Evolutionary conservation across 202 grass and related monocot species (phyloP).

Genomic region (Digitaria exilis): DNA sequence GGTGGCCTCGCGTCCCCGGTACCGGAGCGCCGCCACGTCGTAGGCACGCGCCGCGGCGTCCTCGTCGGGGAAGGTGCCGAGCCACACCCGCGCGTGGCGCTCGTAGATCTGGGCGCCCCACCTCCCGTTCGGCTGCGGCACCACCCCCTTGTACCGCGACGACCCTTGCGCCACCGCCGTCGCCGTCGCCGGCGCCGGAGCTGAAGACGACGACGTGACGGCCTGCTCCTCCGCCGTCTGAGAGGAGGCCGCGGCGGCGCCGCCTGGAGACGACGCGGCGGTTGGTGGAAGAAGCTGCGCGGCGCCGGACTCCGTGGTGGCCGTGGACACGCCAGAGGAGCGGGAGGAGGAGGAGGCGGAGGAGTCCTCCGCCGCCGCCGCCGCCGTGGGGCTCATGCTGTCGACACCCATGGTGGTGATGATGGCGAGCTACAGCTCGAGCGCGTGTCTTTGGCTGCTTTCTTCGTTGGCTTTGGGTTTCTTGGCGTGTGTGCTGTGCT

Average conservation of each 20-base stretch:
- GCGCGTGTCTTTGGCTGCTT: not conserved
- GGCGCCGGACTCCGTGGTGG: constrained; percentile 45
- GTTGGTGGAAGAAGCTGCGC: not conserved
- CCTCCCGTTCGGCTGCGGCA: constrained; percentile 85
- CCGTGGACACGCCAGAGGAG: constrained; percentile 46
- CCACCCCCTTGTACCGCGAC: constrained; percentile 81
- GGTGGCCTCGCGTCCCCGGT: constrained; percentile 73
- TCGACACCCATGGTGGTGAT: constrained; percentile 41
- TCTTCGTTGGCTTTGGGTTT: not conserved
- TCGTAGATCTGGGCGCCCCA: constrained; percentile 97
- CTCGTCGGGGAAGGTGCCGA: constrained; percentile 76
- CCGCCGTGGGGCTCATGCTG: constrained; percentile 27
- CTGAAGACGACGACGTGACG: too few species aligned
- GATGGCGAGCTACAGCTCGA: not conserved
- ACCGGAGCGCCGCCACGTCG: constrained; percentile 82
- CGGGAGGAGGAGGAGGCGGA: not conserved
- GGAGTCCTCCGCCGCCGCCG: constrained; percentile 5
- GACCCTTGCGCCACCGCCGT: constrained; percentile 38
- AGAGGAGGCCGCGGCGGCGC: not conserved
- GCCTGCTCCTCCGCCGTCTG: constrained; percentile 24
- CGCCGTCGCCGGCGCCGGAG: too few species aligned
- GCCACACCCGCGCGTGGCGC: constrained; percentile 81
- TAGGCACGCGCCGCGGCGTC: constrained; percentile 60
- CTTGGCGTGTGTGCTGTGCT: constrained; percentile 37
- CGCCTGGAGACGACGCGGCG: too few species aligned